Base-by-base conservation (phyloP, 176 grass and related monocot genomes). In the Neostapfia colusana region DNA sequence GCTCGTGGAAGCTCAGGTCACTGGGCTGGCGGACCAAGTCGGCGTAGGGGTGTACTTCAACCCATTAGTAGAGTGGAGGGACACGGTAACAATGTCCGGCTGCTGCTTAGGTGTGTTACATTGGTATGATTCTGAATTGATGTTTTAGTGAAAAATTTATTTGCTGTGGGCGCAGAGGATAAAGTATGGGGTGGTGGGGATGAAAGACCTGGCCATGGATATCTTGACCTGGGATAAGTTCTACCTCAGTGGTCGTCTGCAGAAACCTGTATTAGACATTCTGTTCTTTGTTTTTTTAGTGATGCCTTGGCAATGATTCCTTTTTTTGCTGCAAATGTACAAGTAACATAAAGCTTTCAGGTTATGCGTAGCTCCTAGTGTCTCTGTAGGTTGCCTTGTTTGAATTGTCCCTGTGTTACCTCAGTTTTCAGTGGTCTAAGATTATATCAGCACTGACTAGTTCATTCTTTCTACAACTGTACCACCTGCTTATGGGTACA, bases 31-130 rank as follows among this genome's bases (percentile, higher is more conserved):
- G 8, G 86, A 93, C 72, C 36, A 20, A 7, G 67, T 97, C 34
- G 94, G 94, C 21, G 88, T 68, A 0, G 94, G 91, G 0, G 94
- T 97, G 28, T 85, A 93, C 62, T 97, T 97, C 71, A 97, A 97
- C 89, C 94, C 88, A 0, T 97, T 97, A 72, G 94, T 97, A 37
- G 83, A 84, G 49, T 93, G 94, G 94, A 88, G 57, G 73, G 71
- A 88, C 24, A 93, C 91, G 94, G 94, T 97, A 85, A 1, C 27
- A 31, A 41, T 65, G 41, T 13, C 38, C 42, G 7, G 9, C 24
- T 51, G 17, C 12, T 23, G 12, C 35, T 20, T 79, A 18, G 72
- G 11, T 27, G 27, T 46, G 40, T 35, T 53, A 10, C 37, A 72
- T 7, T 44, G 7, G 25, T 43, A 42, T 14, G 6, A n/a, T 59